Evolutionary conservation across 768 basidiomycete genomes (phyloP).

Genomic region (Boletellus sp.): DNA sequence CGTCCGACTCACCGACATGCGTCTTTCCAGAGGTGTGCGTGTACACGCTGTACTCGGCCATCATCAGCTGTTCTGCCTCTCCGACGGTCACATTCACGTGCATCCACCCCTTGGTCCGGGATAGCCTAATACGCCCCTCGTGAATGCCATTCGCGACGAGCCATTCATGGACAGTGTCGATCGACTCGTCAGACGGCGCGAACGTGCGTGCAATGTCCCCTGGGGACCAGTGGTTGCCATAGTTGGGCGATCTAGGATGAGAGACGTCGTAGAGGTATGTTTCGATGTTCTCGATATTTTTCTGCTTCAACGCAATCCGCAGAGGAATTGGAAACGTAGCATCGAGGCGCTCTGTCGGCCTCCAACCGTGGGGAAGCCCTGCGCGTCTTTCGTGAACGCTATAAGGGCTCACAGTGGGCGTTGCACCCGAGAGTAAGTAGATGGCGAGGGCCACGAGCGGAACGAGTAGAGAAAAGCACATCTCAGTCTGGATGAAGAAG

Average conservation of each 20-base stretch:
- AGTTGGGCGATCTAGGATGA: slow-evolving; percentile 33
- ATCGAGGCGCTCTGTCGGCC: slow-evolving; percentile 33
- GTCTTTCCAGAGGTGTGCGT: slow-evolving; percentile 25
- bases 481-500: background rate
- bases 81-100: slow-evolving; percentile 25
- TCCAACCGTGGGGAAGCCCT: slow-evolving; percentile 36
- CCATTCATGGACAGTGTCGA: slow-evolving; percentile 27
- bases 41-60: slow-evolving; percentile 32
- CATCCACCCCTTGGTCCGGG: slow-evolving; percentile 24
- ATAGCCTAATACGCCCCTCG: slow-evolving; percentile 14
- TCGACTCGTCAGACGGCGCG: slow-evolving; percentile 20
- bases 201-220: slow-evolving; percentile 27
- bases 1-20: slow-evolving; percentile 20
- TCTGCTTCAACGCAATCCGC: slow-evolving; percentile 32
- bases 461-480: slow-evolving; percentile 11
- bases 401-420: slow-evolving; percentile 15
- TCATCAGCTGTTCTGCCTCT: slow-evolving; percentile 32
- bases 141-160: slow-evolving; percentile 24
- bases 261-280: slow-evolving; percentile 27
- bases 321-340: slow-evolving; percentile 27
- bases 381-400: slow-evolving; percentile 41
- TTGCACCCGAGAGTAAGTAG: slow-evolving; percentile 14
- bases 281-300: slow-evolving; percentile 26
- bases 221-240: slow-evolving; percentile 33
- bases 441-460: slow-evolving; percentile 9